Conservation (phyloP, 1,284 basidiomycete species). For the Chalciporus sp. region DNA sequence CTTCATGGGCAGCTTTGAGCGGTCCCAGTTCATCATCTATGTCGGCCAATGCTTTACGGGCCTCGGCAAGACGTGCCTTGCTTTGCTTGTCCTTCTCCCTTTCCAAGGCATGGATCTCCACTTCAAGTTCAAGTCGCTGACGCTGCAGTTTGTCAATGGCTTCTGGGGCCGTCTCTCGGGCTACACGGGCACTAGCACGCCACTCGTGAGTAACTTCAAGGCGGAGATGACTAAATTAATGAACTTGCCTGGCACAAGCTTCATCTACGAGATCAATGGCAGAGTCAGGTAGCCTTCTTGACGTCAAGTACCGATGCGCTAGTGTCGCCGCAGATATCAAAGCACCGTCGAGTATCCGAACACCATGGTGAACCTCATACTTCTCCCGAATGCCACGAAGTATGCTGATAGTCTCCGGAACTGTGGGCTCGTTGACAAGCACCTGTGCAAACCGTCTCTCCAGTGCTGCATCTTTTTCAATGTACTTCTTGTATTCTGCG, state of each 20-base stretch:
- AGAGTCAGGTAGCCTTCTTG: constrained; percentile 83
- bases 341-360: constrained; percentile 88
- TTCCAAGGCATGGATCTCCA: constrained; percentile 95
- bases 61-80: constrained; percentile 82
- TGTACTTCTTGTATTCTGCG: constrained; percentile 93
- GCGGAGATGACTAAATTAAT: background rate
- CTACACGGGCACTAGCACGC: constrained; percentile 78
- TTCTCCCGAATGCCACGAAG: constrained; percentile 85
- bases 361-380: constrained; percentile 85
- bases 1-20: constrained; percentile 87
- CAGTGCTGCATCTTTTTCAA: constrained; percentile 93
- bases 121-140: constrained; percentile 89
- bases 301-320: constrained; percentile 93
- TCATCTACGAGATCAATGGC: constrained; percentile 96
- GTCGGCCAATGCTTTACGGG: constrained; percentile 81
- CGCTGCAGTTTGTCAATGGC: constrained; percentile 95
- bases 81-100: constrained; percentile 91
- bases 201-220: constrained; percentile 20
- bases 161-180: constrained; percentile 93
- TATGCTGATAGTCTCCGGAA: constrained; percentile 91
- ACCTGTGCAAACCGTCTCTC: constrained; percentile 97
- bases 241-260: constrained; percentile 78
- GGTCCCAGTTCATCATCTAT: constrained; percentile 92
- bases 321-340: constrained; percentile 91
- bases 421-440: constrained; percentile 89